Conservation (phyloP, 768 basidiomycete species). For the Mycena galopus region DNA sequence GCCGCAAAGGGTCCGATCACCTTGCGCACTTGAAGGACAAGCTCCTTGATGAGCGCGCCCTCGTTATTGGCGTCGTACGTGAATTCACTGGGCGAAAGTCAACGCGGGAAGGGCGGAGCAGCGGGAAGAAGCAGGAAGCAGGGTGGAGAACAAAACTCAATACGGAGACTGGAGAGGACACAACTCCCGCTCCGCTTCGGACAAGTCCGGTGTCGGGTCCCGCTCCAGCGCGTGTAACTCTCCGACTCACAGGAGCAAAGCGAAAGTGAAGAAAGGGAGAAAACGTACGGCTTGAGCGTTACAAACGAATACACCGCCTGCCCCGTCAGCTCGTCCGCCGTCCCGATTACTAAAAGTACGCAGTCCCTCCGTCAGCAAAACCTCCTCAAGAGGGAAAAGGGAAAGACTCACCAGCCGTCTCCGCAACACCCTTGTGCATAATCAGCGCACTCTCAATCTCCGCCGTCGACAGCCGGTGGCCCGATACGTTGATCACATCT, state of each 20-base stretch:
- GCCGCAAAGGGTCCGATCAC: slow-evolving; percentile 98
- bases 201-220: too few relatives aligned
- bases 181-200: too few relatives aligned
- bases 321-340: slow-evolving; percentile 88
- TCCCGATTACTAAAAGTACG: slow-evolving; percentile 79
- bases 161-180: too few relatives aligned
- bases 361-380: slow-evolving; percentile 22
- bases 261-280: background rate
- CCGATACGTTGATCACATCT: slow-evolving; percentile 99
- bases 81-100: slow-evolving; percentile 72
- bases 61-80: slow-evolving; percentile 80
- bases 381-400: background rate
- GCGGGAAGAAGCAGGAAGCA: background rate
- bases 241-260: background rate
- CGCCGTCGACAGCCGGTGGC: slow-evolving; percentile 95
- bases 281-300: slow-evolving; percentile 89
- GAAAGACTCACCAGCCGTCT: slow-evolving; percentile 77
- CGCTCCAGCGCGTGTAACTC: too few relatives aligned
- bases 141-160: too few relatives aligned
- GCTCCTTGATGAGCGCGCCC: slow-evolving; percentile 81
- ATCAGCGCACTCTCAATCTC: slow-evolving; percentile 99
- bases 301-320: slow-evolving; percentile 97
- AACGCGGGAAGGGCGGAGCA: background rate
- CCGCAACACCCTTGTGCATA: slow-evolving; percentile 93
- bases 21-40: slow-evolving; percentile 95